Conservation (phyloP, 805 yeast species). For the Yamadazyma kitorensis region DNA sequence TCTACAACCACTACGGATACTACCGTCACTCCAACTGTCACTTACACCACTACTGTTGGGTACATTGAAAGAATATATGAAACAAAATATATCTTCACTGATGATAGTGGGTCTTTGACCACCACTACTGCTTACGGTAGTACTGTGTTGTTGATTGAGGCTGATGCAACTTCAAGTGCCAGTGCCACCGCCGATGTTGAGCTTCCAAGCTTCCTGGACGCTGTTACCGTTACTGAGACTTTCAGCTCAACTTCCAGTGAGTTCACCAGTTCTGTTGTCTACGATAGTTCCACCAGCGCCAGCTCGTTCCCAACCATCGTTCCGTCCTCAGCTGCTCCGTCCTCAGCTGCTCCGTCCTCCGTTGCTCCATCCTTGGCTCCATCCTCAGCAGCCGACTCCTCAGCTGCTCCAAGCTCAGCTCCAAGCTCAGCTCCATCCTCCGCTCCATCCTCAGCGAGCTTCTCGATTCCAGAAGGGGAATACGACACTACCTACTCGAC, state of each 20-base stretch:
- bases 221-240: constrained; percentile 7
- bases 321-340: constrained; percentile 1
- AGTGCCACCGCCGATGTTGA: neutral
- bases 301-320: neutral
- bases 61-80: constrained; percentile 23
- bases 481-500: constrained; percentile 20
- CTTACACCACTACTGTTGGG: constrained; percentile 28
- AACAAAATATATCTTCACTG: constrained; percentile 30
- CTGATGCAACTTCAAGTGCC: neutral
- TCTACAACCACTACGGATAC: constrained; percentile 18
- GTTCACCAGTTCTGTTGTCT: constrained; percentile 3
- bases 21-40: constrained; percentile 28
- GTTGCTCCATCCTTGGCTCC: constrained; percentile 4
- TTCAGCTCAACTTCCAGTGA: constrained; percentile 7
- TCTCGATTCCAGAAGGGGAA: constrained; percentile 19
- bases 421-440: constrained; percentile 6
- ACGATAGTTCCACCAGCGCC: neutral
- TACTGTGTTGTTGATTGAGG: constrained; percentile 9
- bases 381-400: neutral
- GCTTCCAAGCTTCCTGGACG: constrained; percentile 1
- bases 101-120: constrained; percentile 26
- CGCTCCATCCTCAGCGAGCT: constrained; percentile 1
- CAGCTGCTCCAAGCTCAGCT: neutral
- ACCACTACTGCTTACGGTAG: constrained; percentile 13
- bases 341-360: neutral